Base-by-base conservation (phyloP, 2,329 filamentous ascomycete genomes). In the Sordariomycetes sp. region DNA sequence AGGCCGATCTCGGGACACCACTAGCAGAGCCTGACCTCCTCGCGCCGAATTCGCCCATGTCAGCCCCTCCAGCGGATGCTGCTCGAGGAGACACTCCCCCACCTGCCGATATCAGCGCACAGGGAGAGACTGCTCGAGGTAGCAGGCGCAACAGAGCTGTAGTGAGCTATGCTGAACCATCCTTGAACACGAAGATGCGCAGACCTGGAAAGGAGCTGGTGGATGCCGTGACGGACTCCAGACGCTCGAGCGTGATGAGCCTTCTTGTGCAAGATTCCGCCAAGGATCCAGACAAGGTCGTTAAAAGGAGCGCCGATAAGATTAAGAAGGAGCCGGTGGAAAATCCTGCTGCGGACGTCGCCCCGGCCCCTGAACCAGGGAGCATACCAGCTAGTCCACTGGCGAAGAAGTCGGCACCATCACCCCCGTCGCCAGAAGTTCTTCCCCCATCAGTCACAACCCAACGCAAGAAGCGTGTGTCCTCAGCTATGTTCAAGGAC, bases 111-210 rank as follows among this genome's bases (percentile, higher is more conserved):
- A 68, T 79, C 23, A 71, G 67, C 7, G 60, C 58, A 7, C 65
- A 56, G 23, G 68, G 70, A 32, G 72, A 81, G 44, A 70, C 70
- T 19, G 66, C 72, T 19, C 70, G 85, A 29, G 72, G 75, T 16
- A 81, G 78, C 45, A 68, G 85, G 43, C 72, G 85, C 42, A 74
- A 75, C 31, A 69, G 81, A 46, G 62, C 74, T 9, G 68, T 77
- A 32, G 72, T 92, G 40, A 90, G 82, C 61, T 92, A 92, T 53
- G 82, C 83, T 9, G 83, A 90, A 53, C 85, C 85, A 2, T 90
- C 83, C 47, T 64, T 92, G 27, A 72, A 82, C 41, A 82, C 80
- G 50, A 92, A 92, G 60, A 88, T 92, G 84, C 73, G 85, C 38
- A 72, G 85, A 39, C 83, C 85, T 16, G 83, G 80, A 2, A 85